Evolutionary conservation across 768 basidiomycete species (phyloP), one percentile per base, ranked within the genome.

Genomic region (Suillus clintonianus): DNA sequence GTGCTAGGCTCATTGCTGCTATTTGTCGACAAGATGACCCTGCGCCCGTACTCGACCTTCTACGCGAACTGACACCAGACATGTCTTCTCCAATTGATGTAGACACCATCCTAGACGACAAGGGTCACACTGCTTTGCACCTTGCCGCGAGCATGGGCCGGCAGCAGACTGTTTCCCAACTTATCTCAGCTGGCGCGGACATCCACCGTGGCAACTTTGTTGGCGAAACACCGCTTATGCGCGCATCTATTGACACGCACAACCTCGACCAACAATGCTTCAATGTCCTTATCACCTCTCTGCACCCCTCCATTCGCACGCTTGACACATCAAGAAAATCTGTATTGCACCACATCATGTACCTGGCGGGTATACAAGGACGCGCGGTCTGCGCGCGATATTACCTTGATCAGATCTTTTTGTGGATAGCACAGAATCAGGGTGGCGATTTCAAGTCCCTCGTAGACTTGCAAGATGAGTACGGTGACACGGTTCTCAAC

Each of bases 401-500:
- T 77, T 99, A 99, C 74, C 85, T 99, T 62, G 94, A 96, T 67
- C 88, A 90, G 70, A 86, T 98, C 59, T 88, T 99, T 69, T 83
- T 89, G 65, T 94, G 89, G 88, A 86, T 98, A 68, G 94, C 89
- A 19, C 85, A 90, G 62, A 80, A 89, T 64, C 87, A 94, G 68
- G 85, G 83, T 9, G 91, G 89, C 2, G 88, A 90, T 68, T 95
- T 94, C 72, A 82, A 83, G 69, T 88, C 86, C 5, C 77, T 98
- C 58, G 89, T 99, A 13, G 94, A 99, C 75, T 79, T 97, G 47
- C 93, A 94, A 76, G 97, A 99, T 71, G 88, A 92, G 68, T 90
- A 98, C 73, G 97, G 97, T 0, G 97, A 99, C 72, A 98, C 97
- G 0, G 94, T 94, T 8, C 76, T 99, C 70, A 97, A 97, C 78